Conservation (phyloP, 768 basidiomycete genomes). For the Candolleomyces aberdarensis region DNA sequence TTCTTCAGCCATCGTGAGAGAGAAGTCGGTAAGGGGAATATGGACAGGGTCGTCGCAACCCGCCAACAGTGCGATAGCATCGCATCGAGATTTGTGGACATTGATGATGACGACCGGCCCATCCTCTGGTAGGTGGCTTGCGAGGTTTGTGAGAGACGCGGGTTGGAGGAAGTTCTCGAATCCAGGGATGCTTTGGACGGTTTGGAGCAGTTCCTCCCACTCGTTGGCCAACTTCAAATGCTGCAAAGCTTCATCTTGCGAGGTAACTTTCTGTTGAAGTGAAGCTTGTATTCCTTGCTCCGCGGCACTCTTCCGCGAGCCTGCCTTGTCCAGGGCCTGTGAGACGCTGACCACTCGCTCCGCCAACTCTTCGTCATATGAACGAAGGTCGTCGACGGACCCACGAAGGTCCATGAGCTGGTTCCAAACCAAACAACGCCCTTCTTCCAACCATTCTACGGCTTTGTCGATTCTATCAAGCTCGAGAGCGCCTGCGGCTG, state of each 20-base stretch:
- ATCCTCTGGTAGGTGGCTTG: constrained; percentile 5
- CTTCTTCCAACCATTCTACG: constrained; percentile 32
- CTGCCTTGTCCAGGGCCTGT: background rate
- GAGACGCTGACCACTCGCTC: background rate
- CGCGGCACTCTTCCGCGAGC: background rate
- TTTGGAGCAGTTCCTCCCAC: constrained; percentile 14
- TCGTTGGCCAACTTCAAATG: constrained; percentile 13
- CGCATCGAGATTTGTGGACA: background rate
- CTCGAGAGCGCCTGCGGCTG: constrained; percentile 23
- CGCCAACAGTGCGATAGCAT: background rate
- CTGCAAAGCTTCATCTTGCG: background rate
- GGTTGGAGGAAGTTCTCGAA: constrained; percentile 22
- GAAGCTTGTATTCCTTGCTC: constrained; percentile 11
- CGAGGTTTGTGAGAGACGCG: background rate
- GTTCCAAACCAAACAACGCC: constrained; percentile 25
- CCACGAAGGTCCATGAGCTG: constrained; percentile 22
- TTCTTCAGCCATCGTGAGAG: background rate
- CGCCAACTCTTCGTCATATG: constrained; percentile 17
- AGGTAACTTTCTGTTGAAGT: background rate
- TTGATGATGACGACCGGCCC: constrained; percentile 8
- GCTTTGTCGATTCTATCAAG: constrained; percentile 17
- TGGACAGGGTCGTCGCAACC: background rate
- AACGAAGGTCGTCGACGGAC: constrained; percentile 14
- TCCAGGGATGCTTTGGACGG: constrained; percentile 11
- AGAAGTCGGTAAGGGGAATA: background rate